Evolutionary conservation across 1,284 basidiomycete species (phyloP).

Genomic region (Leccinum pseudoinsigne): DNA sequence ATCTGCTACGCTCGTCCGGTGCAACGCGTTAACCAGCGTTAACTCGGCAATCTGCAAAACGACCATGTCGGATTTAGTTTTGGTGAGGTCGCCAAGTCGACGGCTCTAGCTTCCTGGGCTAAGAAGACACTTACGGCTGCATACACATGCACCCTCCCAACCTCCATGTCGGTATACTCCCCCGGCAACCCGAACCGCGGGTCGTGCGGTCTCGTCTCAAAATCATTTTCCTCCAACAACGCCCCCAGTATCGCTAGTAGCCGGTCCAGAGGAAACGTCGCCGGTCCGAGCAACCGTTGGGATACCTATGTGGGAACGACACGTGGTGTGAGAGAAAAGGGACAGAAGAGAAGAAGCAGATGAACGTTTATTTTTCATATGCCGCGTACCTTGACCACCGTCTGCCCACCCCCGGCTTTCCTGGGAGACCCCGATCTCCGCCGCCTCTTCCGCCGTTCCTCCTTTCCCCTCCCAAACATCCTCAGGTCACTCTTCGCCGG

Average conservation of each 20-base stretch:
- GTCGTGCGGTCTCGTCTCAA: conserved; percentile 38
- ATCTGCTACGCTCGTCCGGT: conserved; percentile 65
- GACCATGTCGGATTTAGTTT: background rate
- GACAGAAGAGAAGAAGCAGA: background rate
- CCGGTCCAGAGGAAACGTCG: conserved; percentile 40
- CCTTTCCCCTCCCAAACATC: conserved; percentile 42
- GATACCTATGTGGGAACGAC: background rate
- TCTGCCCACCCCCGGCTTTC: conserved; percentile 31
- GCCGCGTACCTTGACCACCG: conserved; percentile 49
- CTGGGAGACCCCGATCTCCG: conserved; percentile 43
- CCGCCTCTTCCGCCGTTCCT: conserved; percentile 63
- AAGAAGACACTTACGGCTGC: conserved; percentile 50
- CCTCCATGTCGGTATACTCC: conserved; percentile 68
- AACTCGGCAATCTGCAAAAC: conserved; percentile 49
- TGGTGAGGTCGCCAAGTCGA: background rate
- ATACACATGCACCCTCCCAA: conserved; percentile 46
- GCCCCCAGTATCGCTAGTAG: conserved; percentile 83
- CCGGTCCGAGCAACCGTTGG: conserved; percentile 59
- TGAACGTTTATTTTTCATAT: background rate
- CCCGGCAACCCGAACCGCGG: conserved; percentile 53
- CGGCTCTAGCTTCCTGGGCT: background rate
- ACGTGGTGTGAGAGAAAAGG: background rate
- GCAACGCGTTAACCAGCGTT: conserved; percentile 58
- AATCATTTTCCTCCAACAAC: conserved; percentile 81
- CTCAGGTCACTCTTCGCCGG: conserved; percentile 79